Evolutionary conservation across 768 basidiomycete genomes (phyloP), one percentile per base, ranked within the genome.

Genomic region (Amylocystis lapponica): DNA sequence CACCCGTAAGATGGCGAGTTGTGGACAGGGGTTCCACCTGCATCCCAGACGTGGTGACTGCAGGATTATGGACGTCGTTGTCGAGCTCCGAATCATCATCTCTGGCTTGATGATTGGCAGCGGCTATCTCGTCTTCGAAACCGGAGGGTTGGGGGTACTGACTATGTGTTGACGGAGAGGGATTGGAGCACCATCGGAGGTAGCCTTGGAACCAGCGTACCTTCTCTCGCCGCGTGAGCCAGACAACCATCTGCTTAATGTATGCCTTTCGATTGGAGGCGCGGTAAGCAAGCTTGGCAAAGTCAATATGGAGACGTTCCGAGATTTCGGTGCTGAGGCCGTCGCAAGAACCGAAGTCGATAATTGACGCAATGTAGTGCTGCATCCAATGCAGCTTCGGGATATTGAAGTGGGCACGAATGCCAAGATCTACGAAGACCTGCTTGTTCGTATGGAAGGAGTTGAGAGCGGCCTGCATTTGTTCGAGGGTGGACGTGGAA

Each of bases 151-250:
- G n/a, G n/a, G n/a, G n/a, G n/a, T n/a, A n/a, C n/a, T n/a, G n/a
- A n/a, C n/a, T n/a, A n/a, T n/a, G n/a, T n/a, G n/a, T n/a, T n/a
- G n/a, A n/a, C n/a, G n/a, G n/a, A n/a, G n/a, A n/a, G n/a, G n/a
- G 29, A n/a, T 30, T 30, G n/a, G 59, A 44, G 47, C n/a, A 49
- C 70, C 68, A 50, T 74, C 74, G 46, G 76, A 76, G 12, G 67
- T 64, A 27, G 75, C 71, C 34, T 64, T 68, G 27, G 9, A 73
- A 56, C 51, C 75, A 74, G 17, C 68, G 68, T 29, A 75, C 68
- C 51, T 67, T 70, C 30, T 57, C 56, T n/a, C 47, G 41, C 1
- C 53, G 45, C 5, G 10, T 10, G 3, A 57, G 39, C 56, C 56
- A 57, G 3, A 30, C 35, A 0, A 43, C 47, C 56, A 64, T 63